Evolutionary conservation across 2,329 filamentous ascomycete species (phyloP).

Genomic region (Fusarium burgessii): DNA sequence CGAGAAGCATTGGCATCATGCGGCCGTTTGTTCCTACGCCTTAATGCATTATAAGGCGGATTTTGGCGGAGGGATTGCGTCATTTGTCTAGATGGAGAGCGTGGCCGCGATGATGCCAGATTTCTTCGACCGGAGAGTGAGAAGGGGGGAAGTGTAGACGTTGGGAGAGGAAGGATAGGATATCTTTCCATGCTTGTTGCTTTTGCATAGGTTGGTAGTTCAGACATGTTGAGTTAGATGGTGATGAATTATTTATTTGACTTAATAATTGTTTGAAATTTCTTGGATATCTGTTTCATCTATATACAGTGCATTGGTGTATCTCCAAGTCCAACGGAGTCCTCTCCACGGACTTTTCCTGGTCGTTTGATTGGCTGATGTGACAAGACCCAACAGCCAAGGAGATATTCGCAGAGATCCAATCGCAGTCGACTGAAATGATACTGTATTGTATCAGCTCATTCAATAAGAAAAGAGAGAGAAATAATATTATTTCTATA

Average conservation of each 20-base stretch:
- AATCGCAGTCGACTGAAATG: background rate
- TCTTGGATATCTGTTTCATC: too few relatives aligned
- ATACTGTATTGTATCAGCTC: background rate
- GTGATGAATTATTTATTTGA: too few relatives aligned
- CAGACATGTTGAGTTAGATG: background rate
- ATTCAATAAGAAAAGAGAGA: too few relatives aligned
- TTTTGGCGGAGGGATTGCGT: background rate
- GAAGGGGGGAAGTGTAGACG: background rate
- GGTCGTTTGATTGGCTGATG: background rate
- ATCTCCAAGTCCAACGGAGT: background rate
- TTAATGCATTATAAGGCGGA: constrained; percentile 13
- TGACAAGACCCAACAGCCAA: background rate
- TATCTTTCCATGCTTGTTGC: constrained; percentile 10
- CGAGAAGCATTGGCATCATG: constrained; percentile 26
- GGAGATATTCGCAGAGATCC: background rate
- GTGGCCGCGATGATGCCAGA: constrained; percentile 16
- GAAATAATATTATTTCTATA: too few relatives aligned
- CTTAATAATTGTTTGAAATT: too few relatives aligned
- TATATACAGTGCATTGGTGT: background rate
- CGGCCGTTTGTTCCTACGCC: constrained; percentile 18
- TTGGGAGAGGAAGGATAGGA: constrained; percentile 5
- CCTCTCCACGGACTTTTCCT: background rate
- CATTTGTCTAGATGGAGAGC: constrained; percentile 19
- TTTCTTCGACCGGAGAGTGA: constrained; percentile 11
- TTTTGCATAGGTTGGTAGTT: background rate